phyloP scores from a whole-genome alignment of 176 grass and related monocot genomes.

The Poa pratensis region DNA sequence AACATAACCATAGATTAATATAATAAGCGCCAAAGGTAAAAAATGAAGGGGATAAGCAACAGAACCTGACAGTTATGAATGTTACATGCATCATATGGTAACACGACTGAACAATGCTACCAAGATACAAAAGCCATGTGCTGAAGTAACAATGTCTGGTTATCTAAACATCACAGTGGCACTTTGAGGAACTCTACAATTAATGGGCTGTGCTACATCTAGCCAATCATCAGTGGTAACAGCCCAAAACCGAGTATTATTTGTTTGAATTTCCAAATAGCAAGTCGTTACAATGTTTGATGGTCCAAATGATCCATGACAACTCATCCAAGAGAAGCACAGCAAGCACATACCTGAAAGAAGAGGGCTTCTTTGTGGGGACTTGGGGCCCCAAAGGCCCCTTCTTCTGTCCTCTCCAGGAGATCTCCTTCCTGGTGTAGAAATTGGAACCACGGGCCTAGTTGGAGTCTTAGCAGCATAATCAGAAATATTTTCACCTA shows the following conservation, averaged over 20 bases:
- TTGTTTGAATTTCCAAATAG: conserved; percentile 23
- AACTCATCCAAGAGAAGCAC: conserved; percentile 38
- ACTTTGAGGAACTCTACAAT: conserved; percentile 2
- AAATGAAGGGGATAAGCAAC: conserved; percentile 1
- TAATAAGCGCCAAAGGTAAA: background rate
- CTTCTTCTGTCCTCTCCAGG: conserved; percentile 63
- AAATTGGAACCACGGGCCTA: conserved; percentile 45
- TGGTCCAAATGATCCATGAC: conserved; percentile 18
- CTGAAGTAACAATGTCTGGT: background rate
- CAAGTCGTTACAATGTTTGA: background rate
- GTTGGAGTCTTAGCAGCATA: conserved; percentile 49
- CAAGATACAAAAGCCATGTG: background rate
- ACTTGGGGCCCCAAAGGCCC: conserved; percentile 51
- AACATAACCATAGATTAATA: conserved; percentile 27
- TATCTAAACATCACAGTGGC: conserved; percentile 14
- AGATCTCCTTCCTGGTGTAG: conserved; percentile 42
- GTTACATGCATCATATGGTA: conserved; percentile 1
- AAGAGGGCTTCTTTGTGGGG: conserved; percentile 64
- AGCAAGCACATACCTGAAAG: conserved; percentile 57
- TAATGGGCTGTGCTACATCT: conserved; percentile 2
- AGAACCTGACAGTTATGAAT: background rate
- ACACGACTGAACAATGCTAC: background rate
- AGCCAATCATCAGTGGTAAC: conserved; percentile 1
- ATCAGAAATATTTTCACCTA: conserved; percentile 46
- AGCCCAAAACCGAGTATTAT: conserved; percentile 7